phyloP scores from a whole-genome alignment of 2,329 filamentous ascomycete species.

The Podosphaera xanthii region DNA sequence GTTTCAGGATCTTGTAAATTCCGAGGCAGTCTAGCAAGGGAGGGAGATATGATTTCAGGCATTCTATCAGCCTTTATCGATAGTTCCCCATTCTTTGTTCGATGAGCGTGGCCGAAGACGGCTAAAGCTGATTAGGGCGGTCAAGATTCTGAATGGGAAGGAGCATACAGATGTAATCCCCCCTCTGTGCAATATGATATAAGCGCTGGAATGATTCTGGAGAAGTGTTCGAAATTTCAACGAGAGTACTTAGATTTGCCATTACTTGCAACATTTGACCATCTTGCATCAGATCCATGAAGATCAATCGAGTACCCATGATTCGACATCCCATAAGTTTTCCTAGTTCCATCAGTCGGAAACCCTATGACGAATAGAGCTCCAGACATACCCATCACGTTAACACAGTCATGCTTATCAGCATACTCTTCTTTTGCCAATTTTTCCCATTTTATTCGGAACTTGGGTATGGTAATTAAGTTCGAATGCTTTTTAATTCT shows the following conservation, averaged over 20 bases:
- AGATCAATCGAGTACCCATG: constrained; percentile 57
- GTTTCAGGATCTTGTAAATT: constrained; percentile 47
- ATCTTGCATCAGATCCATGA: constrained; percentile 59
- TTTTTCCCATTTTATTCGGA: constrained; percentile 15
- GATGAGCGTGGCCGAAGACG: constrained; percentile 44
- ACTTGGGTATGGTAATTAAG: constrained; percentile 16
- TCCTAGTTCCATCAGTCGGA: neutral
- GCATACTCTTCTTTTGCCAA: constrained; percentile 16
- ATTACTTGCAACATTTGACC: constrained; percentile 54
- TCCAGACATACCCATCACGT: constrained; percentile 8
- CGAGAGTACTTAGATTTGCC: constrained; percentile 6
- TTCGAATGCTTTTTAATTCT: constrained; percentile 19
- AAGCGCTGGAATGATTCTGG: constrained; percentile 31
- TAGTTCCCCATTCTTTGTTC: constrained; percentile 45
- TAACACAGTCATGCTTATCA: neutral
- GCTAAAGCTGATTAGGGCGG: constrained; percentile 17
- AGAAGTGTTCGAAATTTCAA: constrained; percentile 12
- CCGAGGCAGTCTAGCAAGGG: constrained; percentile 56
- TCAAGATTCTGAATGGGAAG: neutral
- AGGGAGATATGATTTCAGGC: constrained; percentile 52
- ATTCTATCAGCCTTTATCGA: constrained; percentile 46
- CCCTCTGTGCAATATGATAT: constrained; percentile 45
- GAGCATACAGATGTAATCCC: constrained; percentile 61
- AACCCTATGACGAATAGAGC: no score
- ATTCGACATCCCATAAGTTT: constrained; percentile 29